Conservation (phyloP, 2,329 filamentous ascomycete species). For the Alternaria arborescens region DNA sequence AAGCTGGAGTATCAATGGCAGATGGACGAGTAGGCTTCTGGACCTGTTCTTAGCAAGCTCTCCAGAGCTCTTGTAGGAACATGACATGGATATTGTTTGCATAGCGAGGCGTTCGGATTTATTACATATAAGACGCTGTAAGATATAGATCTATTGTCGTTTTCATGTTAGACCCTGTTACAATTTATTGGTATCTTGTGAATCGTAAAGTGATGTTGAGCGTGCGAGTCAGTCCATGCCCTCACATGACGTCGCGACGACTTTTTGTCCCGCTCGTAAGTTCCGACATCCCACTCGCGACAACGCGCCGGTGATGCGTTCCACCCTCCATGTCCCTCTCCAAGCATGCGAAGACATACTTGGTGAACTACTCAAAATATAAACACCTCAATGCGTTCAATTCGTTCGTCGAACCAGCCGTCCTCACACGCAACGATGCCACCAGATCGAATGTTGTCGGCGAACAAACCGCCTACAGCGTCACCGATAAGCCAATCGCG, state of each 20-base stretch:
- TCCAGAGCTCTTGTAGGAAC: not conserved
- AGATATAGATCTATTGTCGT: not conserved
- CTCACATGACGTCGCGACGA: conserved; percentile 27
- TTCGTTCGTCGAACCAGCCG: conserved; percentile 29
- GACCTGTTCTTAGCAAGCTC: not conserved
- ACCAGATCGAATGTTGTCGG: conserved; percentile 18
- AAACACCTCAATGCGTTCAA: conserved; percentile 53
- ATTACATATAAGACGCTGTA: not conserved
- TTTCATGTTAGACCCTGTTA: not conserved
- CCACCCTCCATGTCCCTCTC: conserved; percentile 51
- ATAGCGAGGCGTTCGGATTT: conserved; percentile 19
- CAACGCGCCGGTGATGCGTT: conserved; percentile 34
- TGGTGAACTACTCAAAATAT: conserved; percentile 46
- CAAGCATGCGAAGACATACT: conserved; percentile 46
- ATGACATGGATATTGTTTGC: conserved; percentile 6
- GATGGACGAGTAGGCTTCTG: conserved; percentile 77
- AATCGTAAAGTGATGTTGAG: not conserved
- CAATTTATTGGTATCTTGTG: not conserved
- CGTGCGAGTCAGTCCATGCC: conserved; percentile 6
- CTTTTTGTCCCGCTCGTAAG: conserved; percentile 19
- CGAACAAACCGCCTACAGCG: not conserved
- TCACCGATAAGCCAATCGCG: conserved; percentile 51
- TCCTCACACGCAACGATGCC: conserved; percentile 29
- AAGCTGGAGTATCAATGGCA: conserved; percentile 92
- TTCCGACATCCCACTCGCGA: conserved; percentile 13